Conservation (phyloP, 1,139 yeast species). For the Saccharomyces uvarum region DNA sequence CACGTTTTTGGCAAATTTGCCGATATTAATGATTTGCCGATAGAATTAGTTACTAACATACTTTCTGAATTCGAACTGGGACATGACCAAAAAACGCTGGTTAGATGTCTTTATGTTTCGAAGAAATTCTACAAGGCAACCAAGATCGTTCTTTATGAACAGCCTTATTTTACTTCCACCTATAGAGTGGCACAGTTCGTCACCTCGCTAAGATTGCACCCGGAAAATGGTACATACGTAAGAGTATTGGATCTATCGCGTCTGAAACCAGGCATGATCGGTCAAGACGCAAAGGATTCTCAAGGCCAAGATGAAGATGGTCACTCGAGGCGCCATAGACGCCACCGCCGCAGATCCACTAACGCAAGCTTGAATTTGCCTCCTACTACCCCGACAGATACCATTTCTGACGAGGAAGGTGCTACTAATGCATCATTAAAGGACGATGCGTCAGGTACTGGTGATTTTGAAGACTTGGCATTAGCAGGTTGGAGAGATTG, state of each 20-base stretch:
- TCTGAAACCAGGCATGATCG: constrained; percentile 39
- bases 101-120: constrained; percentile 44
- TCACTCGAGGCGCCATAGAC: neutral
- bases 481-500: constrained; percentile 86
- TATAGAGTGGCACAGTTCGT: constrained; percentile 75
- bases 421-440: constrained; percentile 12
- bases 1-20: constrained; percentile 4
- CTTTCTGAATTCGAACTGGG: constrained; percentile 14
- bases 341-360: neutral
- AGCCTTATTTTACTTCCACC: constrained; percentile 55
- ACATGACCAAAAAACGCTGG: constrained; percentile 31
- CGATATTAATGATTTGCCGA: constrained; percentile 24
- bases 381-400: neutral
- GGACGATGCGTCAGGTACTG: neutral
- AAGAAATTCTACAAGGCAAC: constrained; percentile 45
- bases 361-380: neutral
- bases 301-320: constrained; percentile 16
- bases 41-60: constrained; percentile 24
- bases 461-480: constrained; percentile 20
- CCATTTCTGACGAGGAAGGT: constrained; percentile 8
- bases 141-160: constrained; percentile 46
- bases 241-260: constrained; percentile 50
- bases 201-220: constrained; percentile 49
- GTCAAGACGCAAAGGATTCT: constrained; percentile 27
- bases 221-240: constrained; percentile 50